These are phyloP conservation scores for Acaromyces ingoldii DNA, from an alignment of 1,284 basidiomycete genomes.

Conservation along the genomic window DNA sequence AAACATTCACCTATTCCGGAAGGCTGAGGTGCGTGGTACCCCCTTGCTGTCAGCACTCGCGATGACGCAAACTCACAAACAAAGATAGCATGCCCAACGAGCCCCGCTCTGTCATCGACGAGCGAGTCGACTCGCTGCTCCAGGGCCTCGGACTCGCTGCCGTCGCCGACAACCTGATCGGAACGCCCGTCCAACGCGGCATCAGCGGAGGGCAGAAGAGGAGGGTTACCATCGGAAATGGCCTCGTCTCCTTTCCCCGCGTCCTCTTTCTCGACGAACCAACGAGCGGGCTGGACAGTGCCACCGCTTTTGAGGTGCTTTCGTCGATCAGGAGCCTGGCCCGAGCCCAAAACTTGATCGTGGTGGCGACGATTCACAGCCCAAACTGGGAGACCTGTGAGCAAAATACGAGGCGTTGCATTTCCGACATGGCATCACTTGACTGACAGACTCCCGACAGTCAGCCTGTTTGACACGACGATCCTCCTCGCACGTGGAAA, in stretches of 20 bases:
- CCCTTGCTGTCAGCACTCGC: not conserved
- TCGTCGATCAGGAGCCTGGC: constrained; percentile 36
- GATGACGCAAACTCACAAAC: constrained; percentile 8
- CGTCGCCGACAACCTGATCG: constrained; percentile 47
- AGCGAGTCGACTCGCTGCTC: constrained; percentile 29
- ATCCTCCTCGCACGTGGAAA: constrained; percentile 45
- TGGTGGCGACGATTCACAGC: constrained; percentile 52
- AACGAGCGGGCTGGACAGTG: constrained; percentile 44
- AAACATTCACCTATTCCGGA: constrained; percentile 51
- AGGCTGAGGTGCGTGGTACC: too few relatives aligned
- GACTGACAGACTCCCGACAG: constrained; percentile 12
- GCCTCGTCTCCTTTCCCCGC: constrained; percentile 48
- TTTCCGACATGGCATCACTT: too few relatives aligned
- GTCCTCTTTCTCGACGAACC: constrained; percentile 55
- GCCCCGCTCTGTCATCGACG: constrained; percentile 9
- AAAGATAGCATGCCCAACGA: not conserved
- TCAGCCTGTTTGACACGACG: constrained; percentile 40
- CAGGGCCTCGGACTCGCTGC: constrained; percentile 40
- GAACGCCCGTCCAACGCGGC: constrained; percentile 53
- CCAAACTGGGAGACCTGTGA: constrained; percentile 48
- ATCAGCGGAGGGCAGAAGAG: constrained; percentile 53
- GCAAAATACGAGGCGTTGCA: too few relatives aligned
- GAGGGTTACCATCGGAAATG: constrained; percentile 50
- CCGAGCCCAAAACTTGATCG: constrained; percentile 33
- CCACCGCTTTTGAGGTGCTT: constrained; percentile 48